A percentile compares a stretch with the other conserved stretches of the same genome.
phyloP scores from a whole-genome alignment of 345 rosid species.

The Microthlaspi erraticum region DNA sequence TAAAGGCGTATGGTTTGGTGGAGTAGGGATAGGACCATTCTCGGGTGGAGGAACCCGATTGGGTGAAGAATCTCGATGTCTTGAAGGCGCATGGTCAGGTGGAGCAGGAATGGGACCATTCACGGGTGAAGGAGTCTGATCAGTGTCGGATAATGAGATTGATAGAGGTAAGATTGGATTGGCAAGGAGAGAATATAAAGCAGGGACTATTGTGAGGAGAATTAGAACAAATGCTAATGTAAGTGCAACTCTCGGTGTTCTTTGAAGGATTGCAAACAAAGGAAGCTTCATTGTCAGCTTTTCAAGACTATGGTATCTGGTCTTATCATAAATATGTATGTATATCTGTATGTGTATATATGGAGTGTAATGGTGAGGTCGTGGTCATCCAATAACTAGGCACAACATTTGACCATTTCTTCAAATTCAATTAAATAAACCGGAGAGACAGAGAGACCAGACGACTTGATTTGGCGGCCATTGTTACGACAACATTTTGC shows the following conservation, averaged over 20 bases:
- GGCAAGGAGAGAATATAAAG: conserved; percentile 35
- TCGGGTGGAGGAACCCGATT: background rate
- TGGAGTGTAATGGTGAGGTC: conserved; percentile 20
- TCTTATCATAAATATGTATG: conserved; percentile 23
- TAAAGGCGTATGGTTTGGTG: background rate
- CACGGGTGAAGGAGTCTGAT: conserved; percentile 7
- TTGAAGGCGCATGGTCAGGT: background rate
- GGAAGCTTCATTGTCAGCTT: conserved; percentile 37
- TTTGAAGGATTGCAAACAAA: conserved; percentile 37
- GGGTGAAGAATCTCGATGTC: conserved; percentile 9
- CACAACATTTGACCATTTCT: conserved; percentile 12
- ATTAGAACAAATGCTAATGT: conserved; percentile 33
- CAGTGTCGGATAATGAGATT: conserved; percentile 6
- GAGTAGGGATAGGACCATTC: conserved; percentile 11
- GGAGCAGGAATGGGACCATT: conserved; percentile 22
- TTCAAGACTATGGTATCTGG: conserved; percentile 17
- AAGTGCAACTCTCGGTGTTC: conserved; percentile 31
- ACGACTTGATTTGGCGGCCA: conserved; percentile 16
- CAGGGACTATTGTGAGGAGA: conserved; percentile 35
- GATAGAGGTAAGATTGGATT: conserved; percentile 28
- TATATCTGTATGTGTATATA: conserved; percentile 11
- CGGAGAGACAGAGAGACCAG: conserved; percentile 1
- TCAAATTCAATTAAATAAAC: conserved; percentile 25
- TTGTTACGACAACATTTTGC: conserved; percentile 39
- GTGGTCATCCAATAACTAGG: conserved; percentile 26